Base-by-base conservation (phyloP, 2,329 filamentous ascomycete species). In the Fusarium sublunatum region DNA sequence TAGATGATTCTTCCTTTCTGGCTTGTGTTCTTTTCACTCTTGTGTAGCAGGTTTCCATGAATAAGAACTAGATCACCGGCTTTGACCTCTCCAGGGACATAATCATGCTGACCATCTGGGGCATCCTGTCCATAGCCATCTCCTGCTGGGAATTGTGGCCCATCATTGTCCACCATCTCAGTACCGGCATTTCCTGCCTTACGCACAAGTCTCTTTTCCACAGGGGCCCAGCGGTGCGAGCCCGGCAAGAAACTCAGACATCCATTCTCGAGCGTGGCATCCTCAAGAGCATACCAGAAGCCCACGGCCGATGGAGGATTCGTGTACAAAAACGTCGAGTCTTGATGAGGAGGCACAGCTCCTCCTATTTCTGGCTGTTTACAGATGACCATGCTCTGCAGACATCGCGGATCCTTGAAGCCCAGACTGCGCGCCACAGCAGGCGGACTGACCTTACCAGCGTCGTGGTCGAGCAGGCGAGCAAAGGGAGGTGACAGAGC, bases 361-460 rank as follows among this genome's bases (percentile, higher is more conserved):
- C 91, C 94, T 26, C 95, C 95, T 49, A 98, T 97, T 78, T 96
- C 92, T 22, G 95, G 93, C 79, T 97, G 94, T 77, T 99, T 99
- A 86, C 93, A 97, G 70, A 99, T 98, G 26, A 98, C 84, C 95
- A 99, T 99, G 75, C 91, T 95, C 81, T 99, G 95, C 48, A 99
- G 82, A 58, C 84, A 86, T 19, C 90, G 82, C 2, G 93, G 91
- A 75, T 96, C 91, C 5, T 67, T 70, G 79, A 93, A 97, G 3
- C 90, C 90, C 10, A 97, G 82, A 8, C 84, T 83, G 40, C 81
- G 79, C 1, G 93, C 92, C 12, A 97, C 87, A 6, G 82, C 86
- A 1, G 80, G 82, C 1, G 84, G 84, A n/a, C 75, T 77, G 34
- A 76, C 73, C 34, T 71, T 72, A 2, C 72, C 75, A 10, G 64